Percentiles rank a stretch among this genome's conserved stretches.
Evolutionary conservation across 352 stramenopile genomes (phyloP).

Genomic region (Thraustotheca clavata): DNA sequence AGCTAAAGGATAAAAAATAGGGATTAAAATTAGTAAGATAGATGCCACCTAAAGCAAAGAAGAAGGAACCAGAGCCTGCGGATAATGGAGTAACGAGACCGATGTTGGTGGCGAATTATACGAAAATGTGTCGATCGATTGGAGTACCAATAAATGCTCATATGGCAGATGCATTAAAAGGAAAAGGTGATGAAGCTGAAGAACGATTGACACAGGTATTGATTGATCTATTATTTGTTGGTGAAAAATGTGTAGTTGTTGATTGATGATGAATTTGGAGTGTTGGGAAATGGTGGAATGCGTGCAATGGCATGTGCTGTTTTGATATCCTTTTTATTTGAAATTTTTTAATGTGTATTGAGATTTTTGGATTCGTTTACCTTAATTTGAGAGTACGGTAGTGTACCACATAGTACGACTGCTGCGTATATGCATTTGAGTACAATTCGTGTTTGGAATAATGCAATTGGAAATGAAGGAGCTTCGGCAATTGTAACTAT

Average conservation of each 20-base stretch:
- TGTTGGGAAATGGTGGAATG: conserved; percentile 49
- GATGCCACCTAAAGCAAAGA: conserved; percentile 27
- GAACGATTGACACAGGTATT: conserved; percentile 46
- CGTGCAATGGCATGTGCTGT: conserved; percentile 60
- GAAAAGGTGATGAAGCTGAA: conserved; percentile 57
- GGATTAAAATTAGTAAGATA: too few species aligned
- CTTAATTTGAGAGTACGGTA: conserved; percentile 31
- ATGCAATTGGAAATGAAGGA: conserved; percentile 68
- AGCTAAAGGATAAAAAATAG: too few species aligned
- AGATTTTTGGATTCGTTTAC: conserved; percentile 34
- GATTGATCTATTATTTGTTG: background rate
- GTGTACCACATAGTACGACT: conserved; percentile 49
- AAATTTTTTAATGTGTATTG: background rate
- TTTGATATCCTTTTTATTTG: conserved; percentile 57
- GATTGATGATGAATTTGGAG: conserved; percentile 56
- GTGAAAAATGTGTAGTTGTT: conserved; percentile 39
- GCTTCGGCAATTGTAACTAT: conserved; percentile 46
- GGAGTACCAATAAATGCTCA: conserved; percentile 52
- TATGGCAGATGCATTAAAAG: conserved; percentile 59
- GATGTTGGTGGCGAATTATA: conserved; percentile 56
- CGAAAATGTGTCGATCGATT: conserved; percentile 81
- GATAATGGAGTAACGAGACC: conserved; percentile 57
- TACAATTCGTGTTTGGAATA: conserved; percentile 77
- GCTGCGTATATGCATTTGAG: conserved; percentile 55
- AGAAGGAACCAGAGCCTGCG: conserved; percentile 42